These are phyloP conservation scores for Batrachochytrium dendrobatidis DNA, from an alignment of 371 early-diverging fungal species.

Conservation along the genomic window DNA sequence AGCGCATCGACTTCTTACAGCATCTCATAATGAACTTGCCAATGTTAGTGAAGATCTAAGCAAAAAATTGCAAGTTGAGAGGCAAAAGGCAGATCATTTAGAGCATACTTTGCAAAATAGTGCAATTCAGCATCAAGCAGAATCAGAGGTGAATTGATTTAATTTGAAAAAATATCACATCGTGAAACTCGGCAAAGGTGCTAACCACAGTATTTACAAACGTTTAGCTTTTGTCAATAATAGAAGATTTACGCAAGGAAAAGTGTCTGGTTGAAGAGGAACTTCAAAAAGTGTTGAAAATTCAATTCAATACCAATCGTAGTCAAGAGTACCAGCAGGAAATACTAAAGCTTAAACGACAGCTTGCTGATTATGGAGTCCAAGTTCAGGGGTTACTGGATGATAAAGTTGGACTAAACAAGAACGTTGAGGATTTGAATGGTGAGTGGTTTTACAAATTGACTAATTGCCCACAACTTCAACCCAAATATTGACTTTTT, in stretches of 20 bases:
- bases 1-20: conserved; percentile 20
- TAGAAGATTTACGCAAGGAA: conserved; percentile 37
- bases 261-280: conserved; percentile 35
- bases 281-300: conserved; percentile 21
- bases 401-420: conserved; percentile 18
- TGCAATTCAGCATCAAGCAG: conserved; percentile 9
- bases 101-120: conserved; percentile 17
- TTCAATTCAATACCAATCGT: conserved; percentile 24
- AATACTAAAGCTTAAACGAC: conserved; percentile 15
- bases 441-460: background rate
- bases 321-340: conserved; percentile 32
- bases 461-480: background rate
- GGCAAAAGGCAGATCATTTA: conserved; percentile 21
- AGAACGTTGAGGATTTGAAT: conserved; percentile 11
- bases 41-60: conserved; percentile 24
- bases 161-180: no score
- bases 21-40: conserved; percentile 29
- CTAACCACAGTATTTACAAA: background rate
- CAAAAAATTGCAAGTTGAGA: conserved; percentile 37
- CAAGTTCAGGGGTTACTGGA: conserved; percentile 17
- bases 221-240: conserved; percentile 38
- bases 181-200: background rate
- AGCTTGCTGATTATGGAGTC: conserved; percentile 16
- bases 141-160: conserved; percentile 20
- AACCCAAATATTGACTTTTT: no score